Conservation (phyloP, 192 early-diverging fungal species). For the Gryganskiella cystojenkinii region DNA sequence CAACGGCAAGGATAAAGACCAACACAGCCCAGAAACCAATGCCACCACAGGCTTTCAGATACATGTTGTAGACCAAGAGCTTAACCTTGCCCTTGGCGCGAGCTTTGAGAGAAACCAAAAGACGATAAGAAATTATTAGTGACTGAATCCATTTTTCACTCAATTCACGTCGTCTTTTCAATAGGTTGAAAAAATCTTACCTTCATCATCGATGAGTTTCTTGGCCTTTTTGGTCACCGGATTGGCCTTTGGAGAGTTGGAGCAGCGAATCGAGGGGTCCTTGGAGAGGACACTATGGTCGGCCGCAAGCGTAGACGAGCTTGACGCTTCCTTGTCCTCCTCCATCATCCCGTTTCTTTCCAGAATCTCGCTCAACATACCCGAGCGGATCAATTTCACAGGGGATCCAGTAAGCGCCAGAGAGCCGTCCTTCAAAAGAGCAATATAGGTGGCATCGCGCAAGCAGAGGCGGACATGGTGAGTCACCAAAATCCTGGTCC, state of each 20-base stretch:
- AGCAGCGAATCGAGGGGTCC: slow-evolving; percentile 10
- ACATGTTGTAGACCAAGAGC: slow-evolving; percentile 77
- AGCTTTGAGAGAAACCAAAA: slow-evolving; percentile 24
- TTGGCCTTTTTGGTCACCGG: slow-evolving; percentile 41
- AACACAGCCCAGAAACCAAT: slow-evolving; percentile 69
- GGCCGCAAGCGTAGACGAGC: slow-evolving; percentile 24
- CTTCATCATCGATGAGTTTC: slow-evolving; percentile 59
- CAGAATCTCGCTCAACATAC: slow-evolving; percentile 46
- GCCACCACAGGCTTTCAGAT: slow-evolving; percentile 74
- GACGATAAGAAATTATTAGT: neutral
- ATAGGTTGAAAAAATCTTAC: slow-evolving; percentile 11
- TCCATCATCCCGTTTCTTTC: slow-evolving; percentile 53
- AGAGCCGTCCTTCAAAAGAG: slow-evolving; percentile 61
- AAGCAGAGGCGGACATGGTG: slow-evolving; percentile 79
- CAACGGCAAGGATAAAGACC: slow-evolving; percentile 45
- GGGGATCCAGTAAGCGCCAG: slow-evolving; percentile 46
- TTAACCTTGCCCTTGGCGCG: slow-evolving; percentile 85
- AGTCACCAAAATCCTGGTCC: slow-evolving; percentile 90
- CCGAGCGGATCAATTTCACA: slow-evolving; percentile 47
- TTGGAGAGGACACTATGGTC: slow-evolving; percentile 30
- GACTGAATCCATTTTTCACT: neutral
- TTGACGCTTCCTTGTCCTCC: slow-evolving; percentile 44
- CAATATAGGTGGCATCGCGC: slow-evolving; percentile 63
- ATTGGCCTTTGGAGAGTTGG: slow-evolving; percentile 16
- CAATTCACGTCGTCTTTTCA: neutral